Evolutionary conservation across 75 land plant species (phyloP).

Genomic region (Isoetes taiwanensis): DNA sequence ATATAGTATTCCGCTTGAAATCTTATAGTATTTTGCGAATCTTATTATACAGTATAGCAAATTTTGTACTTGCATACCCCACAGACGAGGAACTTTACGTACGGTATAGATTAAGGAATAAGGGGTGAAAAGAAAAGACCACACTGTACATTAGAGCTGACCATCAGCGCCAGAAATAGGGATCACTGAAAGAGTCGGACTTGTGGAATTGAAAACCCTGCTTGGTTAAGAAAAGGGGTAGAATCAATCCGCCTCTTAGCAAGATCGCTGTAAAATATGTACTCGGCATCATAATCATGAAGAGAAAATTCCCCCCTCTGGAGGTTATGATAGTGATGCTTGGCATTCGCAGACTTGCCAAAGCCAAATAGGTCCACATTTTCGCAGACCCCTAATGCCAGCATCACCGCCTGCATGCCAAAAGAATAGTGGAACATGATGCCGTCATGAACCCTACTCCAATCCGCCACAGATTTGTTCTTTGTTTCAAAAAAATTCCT

Average conservation of each 20-base stretch:
- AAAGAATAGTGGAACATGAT: slow-evolving; percentile 76
- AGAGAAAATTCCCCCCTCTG: slow-evolving; percentile 67
- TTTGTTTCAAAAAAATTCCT: slow-evolving; percentile 44
- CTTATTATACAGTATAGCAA: too few species aligned
- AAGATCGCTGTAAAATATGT: slow-evolving; percentile 57
- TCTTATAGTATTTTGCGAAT: too few species aligned
- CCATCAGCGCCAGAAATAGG: too few species aligned
- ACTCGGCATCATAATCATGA: slow-evolving; percentile 90
- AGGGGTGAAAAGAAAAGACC: too few species aligned
- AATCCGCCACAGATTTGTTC: slow-evolving; percentile 42
- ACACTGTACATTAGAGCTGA: too few species aligned
- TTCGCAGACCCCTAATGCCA: slow-evolving; percentile 72
- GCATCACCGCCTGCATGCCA: slow-evolving; percentile 91
- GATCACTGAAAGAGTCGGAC: too few species aligned
- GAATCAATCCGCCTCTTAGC: neutral
- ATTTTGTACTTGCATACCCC: too few species aligned
- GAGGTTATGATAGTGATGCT: slow-evolving; percentile 82
- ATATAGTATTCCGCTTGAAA: too few species aligned
- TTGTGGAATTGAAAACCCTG: slow-evolving; percentile 15
- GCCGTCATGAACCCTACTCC: slow-evolving; percentile 55
- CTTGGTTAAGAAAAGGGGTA: slow-evolving; percentile 16
- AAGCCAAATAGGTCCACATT: slow-evolving; percentile 78
- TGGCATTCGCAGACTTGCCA: slow-evolving; percentile 51
- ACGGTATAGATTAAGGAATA: too few species aligned
- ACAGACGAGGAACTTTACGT: too few species aligned